Percentiles rank a stretch among this genome's conserved stretches.
Evolutionary conservation across 495 filamentous ascomycete genomes (phyloP).

Genomic region (Talaromyces nanjingensis): DNA sequence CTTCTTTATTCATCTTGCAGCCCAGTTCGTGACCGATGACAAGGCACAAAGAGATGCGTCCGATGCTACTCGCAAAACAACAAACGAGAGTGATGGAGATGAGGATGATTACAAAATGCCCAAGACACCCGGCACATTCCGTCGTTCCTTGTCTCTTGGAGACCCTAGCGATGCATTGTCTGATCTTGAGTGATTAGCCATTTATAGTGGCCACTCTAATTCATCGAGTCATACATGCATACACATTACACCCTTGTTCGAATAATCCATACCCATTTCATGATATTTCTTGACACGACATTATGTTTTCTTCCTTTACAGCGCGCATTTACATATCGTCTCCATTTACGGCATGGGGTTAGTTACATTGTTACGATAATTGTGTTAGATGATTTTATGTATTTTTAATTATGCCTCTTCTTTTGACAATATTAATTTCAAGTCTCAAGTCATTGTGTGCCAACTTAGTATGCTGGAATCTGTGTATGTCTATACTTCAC

Average conservation of each 20-base stretch:
- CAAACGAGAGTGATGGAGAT: conserved; percentile 12
- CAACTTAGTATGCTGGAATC: background rate
- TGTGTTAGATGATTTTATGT: background rate
- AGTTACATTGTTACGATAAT: background rate
- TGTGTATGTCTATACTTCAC: background rate
- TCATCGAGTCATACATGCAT: no score
- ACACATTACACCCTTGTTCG: background rate
- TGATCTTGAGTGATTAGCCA: conserved; percentile 2
- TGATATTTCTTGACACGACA: background rate
- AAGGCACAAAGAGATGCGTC: conserved; percentile 15
- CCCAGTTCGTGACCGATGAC: conserved; percentile 58
- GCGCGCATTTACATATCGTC: background rate
- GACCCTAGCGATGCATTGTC: background rate
- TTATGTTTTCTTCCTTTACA: background rate
- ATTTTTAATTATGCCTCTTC: background rate
- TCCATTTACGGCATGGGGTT: background rate
- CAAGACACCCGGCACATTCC: conserved; percentile 19
- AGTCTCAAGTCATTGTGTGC: background rate
- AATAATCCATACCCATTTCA: background rate
- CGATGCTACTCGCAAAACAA: background rate
- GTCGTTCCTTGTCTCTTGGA: background rate
- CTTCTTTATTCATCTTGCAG: conserved; percentile 72
- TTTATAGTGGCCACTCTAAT: no score
- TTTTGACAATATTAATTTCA: background rate
- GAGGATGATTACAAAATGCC: conserved; percentile 39